Base-by-base conservation (phyloP, 2,329 filamentous ascomycete species). In the Tolypocladium capitatum region DNA sequence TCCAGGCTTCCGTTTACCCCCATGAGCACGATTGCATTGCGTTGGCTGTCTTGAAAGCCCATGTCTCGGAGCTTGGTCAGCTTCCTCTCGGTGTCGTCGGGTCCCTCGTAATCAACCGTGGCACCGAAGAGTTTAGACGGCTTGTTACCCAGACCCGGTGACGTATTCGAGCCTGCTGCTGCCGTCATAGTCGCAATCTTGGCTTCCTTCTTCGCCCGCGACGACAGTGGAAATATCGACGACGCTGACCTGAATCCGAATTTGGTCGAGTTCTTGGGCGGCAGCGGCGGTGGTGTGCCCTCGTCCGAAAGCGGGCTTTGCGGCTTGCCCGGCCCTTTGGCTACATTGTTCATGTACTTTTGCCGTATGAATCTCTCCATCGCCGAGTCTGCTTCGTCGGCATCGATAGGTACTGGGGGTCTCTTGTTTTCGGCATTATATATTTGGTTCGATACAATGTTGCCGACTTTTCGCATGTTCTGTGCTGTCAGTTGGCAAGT, bases 341-440 rank as follows among this genome's bases (percentile, higher is more conserved):
- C 52, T 43, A 64, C 58, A 50, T 69, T 68, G 56, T 83, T 81
- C 61, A 90, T 81, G 66, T 98, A 98, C 66, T 98, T 98, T 60
- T 91, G 83, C 51, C 91, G 77, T 56, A 98, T 95, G 65, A 91
- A 97, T 51, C 87, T 80, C 67, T 98, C 92, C 84, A 98, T 92
- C 28, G 86, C 88, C 11, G 86, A 84, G 63, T 98, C 91, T 44
- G 85, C 86, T 68, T 97, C 90, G 67, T 98, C 92, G 35, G 80
- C 80, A 60, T 97, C 92, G 56, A 95, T 76, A 1, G 92, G 90
- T 16, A 96, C 82, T 5, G 91, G 80, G 2, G 92, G 83, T 58
- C 82, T 85, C 57, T 84, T 78, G 66, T 86, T 89, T 56, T 84
- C 78, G 28, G 92, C 84, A 61, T 98, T 98, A 69, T 88, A 96